Evolutionary conservation across 225 moss, liverwort and hornwort species (phyloP).

Genomic region (Lunularia cruciata): DNA sequence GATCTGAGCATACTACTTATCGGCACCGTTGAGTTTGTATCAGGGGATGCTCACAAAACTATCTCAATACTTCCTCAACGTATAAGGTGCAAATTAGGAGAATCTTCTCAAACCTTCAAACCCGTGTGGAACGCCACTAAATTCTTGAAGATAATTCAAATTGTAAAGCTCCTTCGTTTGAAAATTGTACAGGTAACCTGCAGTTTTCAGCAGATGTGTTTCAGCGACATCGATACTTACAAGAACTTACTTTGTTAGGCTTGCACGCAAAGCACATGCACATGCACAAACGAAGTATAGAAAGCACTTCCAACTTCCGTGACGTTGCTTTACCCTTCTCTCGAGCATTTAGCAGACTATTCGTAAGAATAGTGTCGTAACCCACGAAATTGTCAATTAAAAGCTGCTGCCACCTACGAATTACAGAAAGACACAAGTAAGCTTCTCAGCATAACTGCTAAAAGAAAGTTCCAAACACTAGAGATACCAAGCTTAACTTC

Average conservation of each 20-base stretch:
- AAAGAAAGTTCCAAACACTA: too few species aligned
- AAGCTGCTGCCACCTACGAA: constrained; percentile 86
- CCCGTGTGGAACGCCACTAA: constrained; percentile 70
- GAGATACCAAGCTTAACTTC: too few species aligned
- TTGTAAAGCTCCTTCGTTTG: constrained; percentile 99
- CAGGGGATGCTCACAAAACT: too few species aligned
- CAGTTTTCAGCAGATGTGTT: not conserved
- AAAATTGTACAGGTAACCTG: constrained; percentile 94
- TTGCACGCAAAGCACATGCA: not conserved
- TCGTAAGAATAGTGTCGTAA: constrained; percentile 97
- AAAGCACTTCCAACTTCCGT: not conserved
- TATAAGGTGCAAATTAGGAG: not conserved
- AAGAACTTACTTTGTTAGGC: not conserved
- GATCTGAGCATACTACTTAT: too few species aligned
- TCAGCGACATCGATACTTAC: not conserved
- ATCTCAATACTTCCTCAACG: not conserved
- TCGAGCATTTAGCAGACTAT: constrained; percentile 80
- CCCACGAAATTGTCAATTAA: constrained; percentile 96
- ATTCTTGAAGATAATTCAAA: constrained; percentile 91
- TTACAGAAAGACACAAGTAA: not conserved
- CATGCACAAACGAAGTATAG: constrained; percentile 9
- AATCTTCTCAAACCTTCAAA: constrained; percentile 54
- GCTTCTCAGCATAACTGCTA: too few species aligned
- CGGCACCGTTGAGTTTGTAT: too few species aligned
- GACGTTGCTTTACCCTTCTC: constrained; percentile 61